Percentiles rank a stretch among this genome's conserved stretches.
These are phyloP conservation scores for Diaporthe sp. DNA, from an alignment of 2,329 filamentous ascomycete genomes.

Conservation along the genomic window DNA sequence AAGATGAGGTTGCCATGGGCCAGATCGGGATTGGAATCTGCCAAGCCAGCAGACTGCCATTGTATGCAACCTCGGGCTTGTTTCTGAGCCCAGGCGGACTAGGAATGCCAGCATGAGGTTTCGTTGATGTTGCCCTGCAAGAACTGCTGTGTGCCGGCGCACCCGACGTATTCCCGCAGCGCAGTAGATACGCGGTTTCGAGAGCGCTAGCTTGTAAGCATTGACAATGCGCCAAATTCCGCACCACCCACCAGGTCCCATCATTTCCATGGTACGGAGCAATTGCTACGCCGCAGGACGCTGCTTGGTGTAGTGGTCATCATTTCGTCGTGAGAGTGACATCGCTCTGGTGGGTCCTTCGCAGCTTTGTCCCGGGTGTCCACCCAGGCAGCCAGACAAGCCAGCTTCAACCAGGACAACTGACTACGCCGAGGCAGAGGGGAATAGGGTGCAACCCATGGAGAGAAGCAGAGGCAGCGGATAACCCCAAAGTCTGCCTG, in stretches of 20 bases:
- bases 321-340: constrained; percentile 10
- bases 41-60: neutral
- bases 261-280: neutral
- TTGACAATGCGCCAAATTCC: constrained; percentile 4
- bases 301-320: constrained; percentile 1
- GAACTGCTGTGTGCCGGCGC: neutral
- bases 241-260: neutral
- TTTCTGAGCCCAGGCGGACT: neutral
- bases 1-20: neutral
- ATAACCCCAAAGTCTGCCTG: neutral
- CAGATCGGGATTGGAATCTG: neutral
- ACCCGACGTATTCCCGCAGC: neutral
- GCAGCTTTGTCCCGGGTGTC: neutral
- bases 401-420: neutral
- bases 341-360: neutral
- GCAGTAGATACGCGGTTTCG: neutral
- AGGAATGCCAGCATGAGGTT: neutral
- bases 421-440: neutral
- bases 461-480: neutral
- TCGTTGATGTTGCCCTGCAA: neutral
- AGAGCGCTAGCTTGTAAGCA: neutral
- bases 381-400: neutral
- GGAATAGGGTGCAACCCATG: neutral
- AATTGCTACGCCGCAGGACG: neutral
- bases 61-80: neutral